Base-by-base conservation (phyloP, 495 filamentous ascomycete genomes). In the Penicilliopsis zonata region DNA sequence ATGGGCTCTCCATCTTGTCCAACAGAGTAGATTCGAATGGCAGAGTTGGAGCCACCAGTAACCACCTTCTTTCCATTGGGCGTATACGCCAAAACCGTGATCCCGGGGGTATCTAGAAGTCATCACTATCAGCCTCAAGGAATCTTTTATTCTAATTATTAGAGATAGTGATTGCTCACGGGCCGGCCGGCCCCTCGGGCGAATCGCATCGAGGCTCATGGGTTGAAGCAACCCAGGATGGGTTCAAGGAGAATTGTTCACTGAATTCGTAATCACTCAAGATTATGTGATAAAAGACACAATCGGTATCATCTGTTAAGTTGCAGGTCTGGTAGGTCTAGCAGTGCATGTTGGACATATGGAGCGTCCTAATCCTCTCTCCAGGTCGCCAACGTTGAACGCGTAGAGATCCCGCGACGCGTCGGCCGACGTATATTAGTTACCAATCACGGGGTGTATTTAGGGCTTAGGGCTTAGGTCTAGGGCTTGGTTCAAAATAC, bases 11-110 rank as follows among this genome's bases (percentile, higher is more conserved):
- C 87, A 61, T 92, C 84, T 13, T 78, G 83, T 24, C 82, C 86
- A 10, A 85, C 86, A 30, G 78, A 80, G 64, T 88, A 98, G 30
- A 95, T 73, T 18, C 90, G 80, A 44, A 93, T 82, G 12, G 80
- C 78, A 45, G 87, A 83, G 56, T 96, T 94, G 20, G 81, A 79
- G 21, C 90, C 90, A 33, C 78, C 85, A 9, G 90, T 98, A 38
- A 96, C 68, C 9, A 84, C 56, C 31, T 70, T 68, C 48, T 62
- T 69, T 12, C 80, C 79, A 41, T 83, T 65, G 2, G 79, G 78
- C 5, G 78, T 80, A 49, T 83, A 82, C 33, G 72, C 53, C 10
- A 81, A 49, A 31, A 69, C 72, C 1, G 79, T 82, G 27, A 67
- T 65, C 12, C 79, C 79, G 9, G 72, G 69, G n/a, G 74, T 71